Conservation (phyloP, 1,139 yeast genomes). For the Diutina pseudorugosa region DNA sequence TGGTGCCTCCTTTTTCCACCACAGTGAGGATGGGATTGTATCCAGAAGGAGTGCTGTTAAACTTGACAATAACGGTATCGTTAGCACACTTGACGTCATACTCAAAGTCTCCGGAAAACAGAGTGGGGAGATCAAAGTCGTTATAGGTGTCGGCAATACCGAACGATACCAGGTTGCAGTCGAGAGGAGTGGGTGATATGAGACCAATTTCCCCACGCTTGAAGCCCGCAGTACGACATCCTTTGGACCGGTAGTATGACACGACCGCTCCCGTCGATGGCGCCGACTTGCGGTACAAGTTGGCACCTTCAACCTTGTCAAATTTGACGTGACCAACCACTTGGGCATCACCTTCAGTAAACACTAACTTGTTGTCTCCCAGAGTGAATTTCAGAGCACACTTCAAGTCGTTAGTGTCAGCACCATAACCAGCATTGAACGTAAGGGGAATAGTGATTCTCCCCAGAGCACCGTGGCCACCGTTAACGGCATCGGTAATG, state of each 20-base stretch:
- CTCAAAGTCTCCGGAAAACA: neutral
- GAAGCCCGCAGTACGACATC: neutral
- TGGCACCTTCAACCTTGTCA: constrained; percentile 8
- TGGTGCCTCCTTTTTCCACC: neutral
- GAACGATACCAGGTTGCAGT: constrained; percentile 5
- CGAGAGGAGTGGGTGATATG: constrained; percentile 2
- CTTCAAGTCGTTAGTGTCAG: constrained; percentile 11
- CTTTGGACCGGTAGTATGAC: too few relatives aligned
- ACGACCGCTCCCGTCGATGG: too few relatives aligned
- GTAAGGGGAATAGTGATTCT: constrained; percentile 15
- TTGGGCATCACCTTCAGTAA: constrained; percentile 5
- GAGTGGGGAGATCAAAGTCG: neutral
- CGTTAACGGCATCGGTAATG: neutral
- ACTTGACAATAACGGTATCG: neutral
- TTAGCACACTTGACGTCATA: neutral
- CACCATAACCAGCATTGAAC: constrained; percentile 17
- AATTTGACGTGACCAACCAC: neutral
- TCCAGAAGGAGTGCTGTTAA: neutral
- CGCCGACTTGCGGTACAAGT: constrained; percentile 3
- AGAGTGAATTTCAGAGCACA: constrained; percentile 8
- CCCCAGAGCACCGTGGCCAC: constrained; percentile 11
- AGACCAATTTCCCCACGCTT: neutral
- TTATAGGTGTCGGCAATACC: neutral
- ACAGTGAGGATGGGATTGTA: neutral
- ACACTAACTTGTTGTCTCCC: neutral